phyloP scores from a whole-genome alignment of 116 monocot species.

The Papilionanthe hybrid region DNA sequence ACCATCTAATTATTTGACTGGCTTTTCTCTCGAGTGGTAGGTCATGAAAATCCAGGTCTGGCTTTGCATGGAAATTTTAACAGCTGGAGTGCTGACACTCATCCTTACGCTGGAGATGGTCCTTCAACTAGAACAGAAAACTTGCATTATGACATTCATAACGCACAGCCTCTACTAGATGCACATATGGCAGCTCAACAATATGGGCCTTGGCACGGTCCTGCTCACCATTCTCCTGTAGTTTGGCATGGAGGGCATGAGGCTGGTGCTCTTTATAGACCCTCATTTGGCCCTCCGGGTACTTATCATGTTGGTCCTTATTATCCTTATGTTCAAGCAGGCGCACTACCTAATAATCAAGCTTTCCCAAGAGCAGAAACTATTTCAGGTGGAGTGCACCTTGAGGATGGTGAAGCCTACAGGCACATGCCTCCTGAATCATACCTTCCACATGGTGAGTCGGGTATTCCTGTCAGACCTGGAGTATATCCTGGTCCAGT shows the following conservation, averaged over 20 bases:
- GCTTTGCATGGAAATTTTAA: constrained; percentile 25
- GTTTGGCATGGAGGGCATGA: constrained; percentile 56
- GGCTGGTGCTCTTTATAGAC: constrained; percentile 44
- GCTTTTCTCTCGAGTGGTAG: constrained; percentile 6
- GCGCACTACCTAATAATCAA: constrained; percentile 33
- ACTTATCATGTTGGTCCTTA: constrained; percentile 47
- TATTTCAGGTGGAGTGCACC: constrained; percentile 33
- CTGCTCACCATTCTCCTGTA: constrained; percentile 41
- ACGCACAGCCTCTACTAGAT: constrained; percentile 24
- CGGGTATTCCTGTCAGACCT: constrained; percentile 43
- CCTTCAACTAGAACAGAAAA: constrained; percentile 20
- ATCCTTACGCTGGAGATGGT: constrained; percentile 10
- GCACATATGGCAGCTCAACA: constrained; percentile 32
- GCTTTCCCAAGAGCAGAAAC: constrained; percentile 29
- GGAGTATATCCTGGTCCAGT: constrained; percentile 45
- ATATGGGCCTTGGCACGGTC: constrained; percentile 52
- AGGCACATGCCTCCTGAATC: constrained; percentile 44
- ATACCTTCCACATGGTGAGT: constrained; percentile 28
- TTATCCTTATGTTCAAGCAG: constrained; percentile 40
- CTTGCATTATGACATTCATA: constrained; percentile 35
- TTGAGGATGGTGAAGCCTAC: constrained; percentile 37
- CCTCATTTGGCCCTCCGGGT: constrained; percentile 37
- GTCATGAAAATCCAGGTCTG: constrained; percentile 18
- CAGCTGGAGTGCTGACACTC: constrained; percentile 29
- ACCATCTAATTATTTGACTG: neutral